Conservation (phyloP, 1,284 basidiomycete species). For the Pseudozyma tsukubaensis region DNA sequence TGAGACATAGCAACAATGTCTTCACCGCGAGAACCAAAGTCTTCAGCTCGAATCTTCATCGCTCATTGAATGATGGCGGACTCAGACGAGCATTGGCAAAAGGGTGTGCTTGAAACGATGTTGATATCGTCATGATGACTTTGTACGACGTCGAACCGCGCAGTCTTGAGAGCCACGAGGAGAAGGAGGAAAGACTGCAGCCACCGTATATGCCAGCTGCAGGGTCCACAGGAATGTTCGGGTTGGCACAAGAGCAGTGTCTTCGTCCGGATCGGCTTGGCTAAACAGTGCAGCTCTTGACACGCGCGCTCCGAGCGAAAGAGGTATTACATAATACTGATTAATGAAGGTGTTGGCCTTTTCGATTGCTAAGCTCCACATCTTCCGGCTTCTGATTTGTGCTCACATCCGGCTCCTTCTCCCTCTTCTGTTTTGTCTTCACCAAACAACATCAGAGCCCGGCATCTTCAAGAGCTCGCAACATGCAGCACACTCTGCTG, state of each 20-base stretch:
- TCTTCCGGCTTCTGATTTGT: background rate
- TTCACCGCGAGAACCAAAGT: constrained; percentile 1
- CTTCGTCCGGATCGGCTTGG: constrained; percentile 5
- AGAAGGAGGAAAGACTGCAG: background rate
- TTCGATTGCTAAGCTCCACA: constrained; percentile 14
- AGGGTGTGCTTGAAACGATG: background rate
- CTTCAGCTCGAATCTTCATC: background rate
- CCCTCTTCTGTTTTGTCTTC: background rate
- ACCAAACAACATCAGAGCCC: constrained; percentile 1
- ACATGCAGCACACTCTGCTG: constrained; percentile 46
- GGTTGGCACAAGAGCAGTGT: constrained; percentile 7
- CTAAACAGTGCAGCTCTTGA: background rate
- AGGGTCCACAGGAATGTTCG: constrained; percentile 16
- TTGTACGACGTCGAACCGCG: background rate
- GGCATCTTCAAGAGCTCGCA: background rate
- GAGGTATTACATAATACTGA: constrained; percentile 29
- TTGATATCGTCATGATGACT: no score
- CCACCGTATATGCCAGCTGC: constrained; percentile 11
- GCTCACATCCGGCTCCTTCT: background rate
- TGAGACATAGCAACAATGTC: background rate
- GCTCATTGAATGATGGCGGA: background rate
- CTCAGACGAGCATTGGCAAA: background rate
- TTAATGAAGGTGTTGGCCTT: background rate
- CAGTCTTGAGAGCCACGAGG: background rate
- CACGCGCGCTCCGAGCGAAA: background rate